Base-by-base conservation (phyloP, 345 rosid genomes). In the Bruguiera parviflora region DNA sequence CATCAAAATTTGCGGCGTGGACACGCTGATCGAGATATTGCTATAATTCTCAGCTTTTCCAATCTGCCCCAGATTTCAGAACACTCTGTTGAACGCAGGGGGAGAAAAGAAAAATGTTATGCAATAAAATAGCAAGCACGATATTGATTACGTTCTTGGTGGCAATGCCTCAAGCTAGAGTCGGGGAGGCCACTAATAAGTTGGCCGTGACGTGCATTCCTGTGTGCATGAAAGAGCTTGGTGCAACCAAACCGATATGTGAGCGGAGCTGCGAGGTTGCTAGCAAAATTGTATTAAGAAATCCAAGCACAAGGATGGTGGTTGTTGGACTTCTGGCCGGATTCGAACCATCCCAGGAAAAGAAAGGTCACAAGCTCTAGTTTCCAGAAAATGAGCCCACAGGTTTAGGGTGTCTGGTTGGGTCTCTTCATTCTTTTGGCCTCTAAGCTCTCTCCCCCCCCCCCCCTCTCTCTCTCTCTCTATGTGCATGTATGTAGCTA, bases 151-250 rank as follows among this genome's bases (percentile, higher is more conserved):
- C 46, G 33, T 13, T 53, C 31, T 35, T 66, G 46, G 46, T 66
- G 21, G 59, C 24, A 15, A 20, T 31, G 7, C 46, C 51, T 37
- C 16, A 5, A 53, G 51, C 28, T 33, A 19, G 15, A 51, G 25
- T 47, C 24, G 67, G 53, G 10, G 33, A 16, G 29, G 67, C 31
- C 39, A 15, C 6, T 20, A 25, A 43, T 46, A 29, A 28, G 1
- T 46, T 64, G 39, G 35, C 31, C 5, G 7, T 3, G 32, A 32
- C 69, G 18, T 66, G 69, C 69, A 53, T 66, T 51, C 49, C 69
- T 32, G 69, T 66, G 47, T 66, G 69, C 69, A 53, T 66, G 69
- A 21, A 31, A 29, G 69, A 66, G 20, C 11, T 19, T 2, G 69
- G 69, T 8, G 69, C 69, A 21, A 53, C 69, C 20, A 19, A 29